Base-by-base conservation (phyloP, 169 alveolate species). In the Plasmodium inui region DNA sequence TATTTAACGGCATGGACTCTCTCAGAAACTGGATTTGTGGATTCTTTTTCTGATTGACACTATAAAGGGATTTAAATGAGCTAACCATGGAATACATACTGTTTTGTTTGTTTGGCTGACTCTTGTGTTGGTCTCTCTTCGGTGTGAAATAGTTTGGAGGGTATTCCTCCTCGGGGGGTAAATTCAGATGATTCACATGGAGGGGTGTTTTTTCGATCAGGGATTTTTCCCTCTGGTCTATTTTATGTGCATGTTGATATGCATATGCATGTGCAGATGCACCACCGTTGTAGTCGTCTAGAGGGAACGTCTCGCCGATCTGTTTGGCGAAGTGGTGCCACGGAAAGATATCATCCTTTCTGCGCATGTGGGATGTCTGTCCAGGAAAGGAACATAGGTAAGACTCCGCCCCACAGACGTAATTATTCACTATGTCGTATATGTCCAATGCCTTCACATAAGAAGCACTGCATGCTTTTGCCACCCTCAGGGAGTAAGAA, bases 381-480 rank as follows among this genome's bases (percentile, higher is more conserved):
- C 67, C 88, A 12, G 61, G 39, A 44, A 57, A 32, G n/a, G 81
- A 79, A 55, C 39, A 55, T 6, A 53, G 57, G 26, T 80, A 61
- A 2, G 32, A 22, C 14, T 81, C 41, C 2, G 32, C 30, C 22
- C 74, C 67, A 57, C 55, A 41, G 0, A 82, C 94, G 67, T 80
- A 70, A 1, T 78, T 82, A 80, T 89, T 89, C 1, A 89, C 57
- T 2, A 89, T 89, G 26, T 89, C 94, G n/a, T 89, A 89, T 12
- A 89, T 89, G 32, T 89, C 94, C 7, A 89, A 32, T 6, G 94
- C 44, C 73, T 81, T 79, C n/a, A 89, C 74, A 78, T 89, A 89
- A 39, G 22, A 14, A 8, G 94, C 94, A 70, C 73, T 89, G 39
- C 94, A 89, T 39, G 94, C 55, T 89, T 89, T 89, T 0, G 91